phyloP scores from a whole-genome alignment of 179 eudicot genomes.

The Silene noctiflora region DNA sequence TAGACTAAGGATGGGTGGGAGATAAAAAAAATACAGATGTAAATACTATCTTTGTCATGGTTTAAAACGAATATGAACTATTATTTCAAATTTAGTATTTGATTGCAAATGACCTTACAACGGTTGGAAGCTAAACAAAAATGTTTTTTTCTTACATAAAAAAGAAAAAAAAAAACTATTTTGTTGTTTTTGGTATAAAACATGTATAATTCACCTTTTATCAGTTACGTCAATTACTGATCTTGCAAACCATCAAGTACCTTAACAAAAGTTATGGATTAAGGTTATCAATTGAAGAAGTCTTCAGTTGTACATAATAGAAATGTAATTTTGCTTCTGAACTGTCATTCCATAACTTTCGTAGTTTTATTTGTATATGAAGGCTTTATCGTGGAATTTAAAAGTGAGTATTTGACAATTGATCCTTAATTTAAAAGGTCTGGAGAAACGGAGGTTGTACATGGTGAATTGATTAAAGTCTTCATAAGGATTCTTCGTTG shows the following conservation, averaged over 20 bases:
- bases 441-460: neutral
- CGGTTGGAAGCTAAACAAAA: neutral
- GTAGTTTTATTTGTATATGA: too few species aligned
- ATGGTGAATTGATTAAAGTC: neutral
- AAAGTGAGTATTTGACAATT: too few species aligned
- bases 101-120: neutral
- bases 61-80: neutral
- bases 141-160: neutral
- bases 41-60: neutral
- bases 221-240: neutral
- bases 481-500: neutral
- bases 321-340: conserved; percentile 3
- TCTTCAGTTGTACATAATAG: neutral
- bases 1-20: neutral
- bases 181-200: neutral
- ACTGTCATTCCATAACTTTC: too few species aligned
- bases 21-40: neutral
- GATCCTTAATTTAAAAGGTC: neutral
- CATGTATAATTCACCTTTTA: neutral
- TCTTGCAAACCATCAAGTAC: neutral
- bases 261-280: neutral
- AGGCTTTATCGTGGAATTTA: too few species aligned
- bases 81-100: neutral
- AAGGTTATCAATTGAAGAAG: neutral
- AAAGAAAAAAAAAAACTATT: too few species aligned